Evolutionary conservation across 305 asterid genomes (phyloP).

Genomic region (Fraxinus greggii): DNA sequence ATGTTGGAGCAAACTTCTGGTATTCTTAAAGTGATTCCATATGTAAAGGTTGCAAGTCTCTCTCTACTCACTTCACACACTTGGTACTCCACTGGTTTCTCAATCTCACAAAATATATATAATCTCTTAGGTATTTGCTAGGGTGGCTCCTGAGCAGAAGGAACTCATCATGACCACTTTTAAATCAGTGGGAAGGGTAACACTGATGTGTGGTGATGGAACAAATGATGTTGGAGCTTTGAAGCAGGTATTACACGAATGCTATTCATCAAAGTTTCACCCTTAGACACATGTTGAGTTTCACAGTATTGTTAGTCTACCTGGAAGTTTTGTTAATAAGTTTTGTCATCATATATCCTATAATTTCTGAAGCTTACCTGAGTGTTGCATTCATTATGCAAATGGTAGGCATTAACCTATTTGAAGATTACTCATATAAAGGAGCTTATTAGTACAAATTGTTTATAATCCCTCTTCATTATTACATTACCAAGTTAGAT

Average conservation of each 20-base stretch:
- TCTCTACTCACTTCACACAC: slow-evolving; percentile 9
- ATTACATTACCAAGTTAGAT: neutral
- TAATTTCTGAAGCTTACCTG: neutral
- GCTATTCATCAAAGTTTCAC: neutral
- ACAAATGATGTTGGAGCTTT: slow-evolving; percentile 98
- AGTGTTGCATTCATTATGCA: neutral
- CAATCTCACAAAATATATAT: slow-evolving; percentile 15
- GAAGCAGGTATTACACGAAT: slow-evolving; percentile 69
- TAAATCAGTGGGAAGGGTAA: slow-evolving; percentile 86
- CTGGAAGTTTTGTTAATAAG: neutral
- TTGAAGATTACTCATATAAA: neutral
- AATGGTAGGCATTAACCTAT: neutral
- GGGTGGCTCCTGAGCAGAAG: slow-evolving; percentile 99
- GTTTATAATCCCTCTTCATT: neutral
- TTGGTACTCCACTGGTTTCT: slow-evolving; percentile 11
- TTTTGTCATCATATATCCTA: neutral
- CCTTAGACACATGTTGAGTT: neutral
- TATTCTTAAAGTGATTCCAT: slow-evolving; percentile 83
- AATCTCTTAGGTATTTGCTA: slow-evolving; percentile 74
- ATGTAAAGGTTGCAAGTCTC: slow-evolving; percentile 61
- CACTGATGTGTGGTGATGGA: slow-evolving; percentile 99
- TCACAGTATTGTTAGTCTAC: neutral
- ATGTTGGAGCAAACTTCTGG: slow-evolving; percentile 88
- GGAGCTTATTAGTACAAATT: neutral
- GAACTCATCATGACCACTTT: slow-evolving; percentile 96